phyloP scores from a whole-genome alignment of 2,329 filamentous ascomycete genomes.

The Emericellopsis atlantica region DNA sequence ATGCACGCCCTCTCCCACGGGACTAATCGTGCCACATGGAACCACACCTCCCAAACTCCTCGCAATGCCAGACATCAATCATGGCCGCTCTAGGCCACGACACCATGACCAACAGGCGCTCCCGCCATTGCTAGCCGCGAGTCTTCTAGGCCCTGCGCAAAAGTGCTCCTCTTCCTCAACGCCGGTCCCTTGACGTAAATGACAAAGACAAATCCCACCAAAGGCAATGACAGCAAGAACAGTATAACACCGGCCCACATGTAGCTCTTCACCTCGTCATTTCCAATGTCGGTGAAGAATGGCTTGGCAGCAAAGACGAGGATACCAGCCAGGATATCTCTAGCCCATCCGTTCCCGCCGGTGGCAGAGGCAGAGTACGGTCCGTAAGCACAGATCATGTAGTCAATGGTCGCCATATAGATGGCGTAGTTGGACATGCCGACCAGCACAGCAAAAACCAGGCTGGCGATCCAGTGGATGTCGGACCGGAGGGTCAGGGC shows the following conservation, averaged over 20 bases:
- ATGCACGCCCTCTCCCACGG: no score
- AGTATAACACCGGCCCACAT: conserved; percentile 1
- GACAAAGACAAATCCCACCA: conserved; percentile 3
- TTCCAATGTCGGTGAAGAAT: conserved; percentile 45
- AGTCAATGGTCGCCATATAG: conserved; percentile 68
- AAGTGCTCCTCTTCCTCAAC: conserved; percentile 5
- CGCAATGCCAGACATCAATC: no score
- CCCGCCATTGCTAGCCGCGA: neutral
- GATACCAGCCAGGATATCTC: conserved; percentile 62
- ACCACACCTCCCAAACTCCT: no score
- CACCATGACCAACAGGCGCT: neutral
- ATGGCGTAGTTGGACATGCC: conserved; percentile 64
- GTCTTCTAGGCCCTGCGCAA: conserved; percentile 3
- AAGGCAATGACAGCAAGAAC: neutral
- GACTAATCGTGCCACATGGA: no score
- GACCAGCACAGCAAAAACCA: conserved; percentile 52
- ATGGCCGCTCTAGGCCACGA: no score
- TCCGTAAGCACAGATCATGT: conserved; percentile 65
- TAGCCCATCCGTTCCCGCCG: conserved; percentile 61
- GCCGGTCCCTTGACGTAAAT: conserved; percentile 7
- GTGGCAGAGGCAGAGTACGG: conserved; percentile 63
- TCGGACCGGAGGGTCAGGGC: conserved; percentile 50
- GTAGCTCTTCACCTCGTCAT: neutral
- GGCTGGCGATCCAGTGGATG: conserved; percentile 54
- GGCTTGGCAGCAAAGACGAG: conserved; percentile 56